Evolutionary conservation across 2,329 filamentous ascomycete species (phyloP), one percentile per base, ranked within the genome.

Genomic region (Alternaria novae-zelandiae): DNA sequence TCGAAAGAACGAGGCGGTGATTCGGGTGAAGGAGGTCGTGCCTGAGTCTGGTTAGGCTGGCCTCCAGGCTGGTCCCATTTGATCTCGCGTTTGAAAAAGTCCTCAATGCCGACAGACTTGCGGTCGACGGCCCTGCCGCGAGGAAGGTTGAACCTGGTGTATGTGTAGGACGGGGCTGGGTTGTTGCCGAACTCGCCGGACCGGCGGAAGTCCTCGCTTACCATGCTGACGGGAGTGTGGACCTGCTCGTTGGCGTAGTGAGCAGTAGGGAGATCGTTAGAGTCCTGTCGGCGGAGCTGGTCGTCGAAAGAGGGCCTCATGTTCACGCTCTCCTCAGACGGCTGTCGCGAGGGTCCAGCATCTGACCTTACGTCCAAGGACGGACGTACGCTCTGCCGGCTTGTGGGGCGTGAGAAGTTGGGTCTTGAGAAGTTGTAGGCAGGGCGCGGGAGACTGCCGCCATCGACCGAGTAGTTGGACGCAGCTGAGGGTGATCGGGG

Each of bases 401-500:
- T 97, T 64, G 97, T 82, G 0, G 96, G 96, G 46, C 96, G 88
- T 1, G 96, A 98, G 79, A 98, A 98, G 80, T 99, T 98, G 81
- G 49, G 49, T n/a, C 49, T 36, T 13, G 49, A 53, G 49, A 98
- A 98, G 80, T 99, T 98, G 81, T 96, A 95, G 0, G 91, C 89
- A 1, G 93, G 91, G 15, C 90, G 87, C 12, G 90, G 88, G 36
- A 94, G 80, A 28, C 83, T 81, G 17, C 74, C 63, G 32, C 87
- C 85, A 51, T 82, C 86, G 47, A 86, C 86, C 2, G 94, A 97
- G 54, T 88, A 87, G 65, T 97, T 93, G 1, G 95, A 98, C 65
- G 89, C 90, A 41, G 93, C 86, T 0, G 96, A 98, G 2, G 94
- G 93, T 1, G 94, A 97, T 73, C 94, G 87, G 62, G 89, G 87